Evolutionary conservation across 345 rosid genomes (phyloP), one percentile per base, ranked within the genome.

Genomic region (Arabis alpina): DNA sequence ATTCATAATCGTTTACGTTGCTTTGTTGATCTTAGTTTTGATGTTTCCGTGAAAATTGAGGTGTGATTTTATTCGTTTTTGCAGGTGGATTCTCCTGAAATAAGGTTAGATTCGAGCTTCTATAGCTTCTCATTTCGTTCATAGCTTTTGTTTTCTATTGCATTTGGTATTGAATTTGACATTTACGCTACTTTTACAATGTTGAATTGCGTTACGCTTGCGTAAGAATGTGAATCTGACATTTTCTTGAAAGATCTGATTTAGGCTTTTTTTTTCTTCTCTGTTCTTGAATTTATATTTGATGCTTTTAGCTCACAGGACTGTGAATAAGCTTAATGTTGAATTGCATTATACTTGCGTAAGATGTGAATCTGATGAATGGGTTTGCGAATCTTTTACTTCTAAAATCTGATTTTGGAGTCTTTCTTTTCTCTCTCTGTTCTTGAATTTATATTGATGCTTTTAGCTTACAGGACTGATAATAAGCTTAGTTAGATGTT

Each of bases 51-150:
- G 0, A 45, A 41, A 51, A 15, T 61, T 75, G 61, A 66, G 12
- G 5, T 60, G 2, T 19, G 23, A 19, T 12, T 63, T 73, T 2
- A 4, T 40, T 49, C 8, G 42, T 7, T 62, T 54, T 61, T 60
- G 70, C 88, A 92, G 96, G 91, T 79, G 42, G 94, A 84, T 77
- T 87, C 89, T 76, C 94, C 91, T 61, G 78, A 60, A 37, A 80
- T 53, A 82, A 90, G 87, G 96, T 88, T 77, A 79, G 75, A 66
- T 58, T 70, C 64, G 62, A 59, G 36, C 27, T 10, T 14, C 30
- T 28, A 1, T 28, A 2, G 30, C 30, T 28, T 28, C 30, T 3
- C 32, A 28, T 28, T 28, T 28, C 32, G 32, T 28, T 28, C 32
- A 28, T 28, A 5, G 32, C 32, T 28, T 28, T 3, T 28, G 32